A percentile compares a stretch with the other conserved stretches of the same genome.
Evolutionary conservation across 2,329 filamentous ascomycete species (phyloP).

Genomic region (Venturia carpophila): DNA sequence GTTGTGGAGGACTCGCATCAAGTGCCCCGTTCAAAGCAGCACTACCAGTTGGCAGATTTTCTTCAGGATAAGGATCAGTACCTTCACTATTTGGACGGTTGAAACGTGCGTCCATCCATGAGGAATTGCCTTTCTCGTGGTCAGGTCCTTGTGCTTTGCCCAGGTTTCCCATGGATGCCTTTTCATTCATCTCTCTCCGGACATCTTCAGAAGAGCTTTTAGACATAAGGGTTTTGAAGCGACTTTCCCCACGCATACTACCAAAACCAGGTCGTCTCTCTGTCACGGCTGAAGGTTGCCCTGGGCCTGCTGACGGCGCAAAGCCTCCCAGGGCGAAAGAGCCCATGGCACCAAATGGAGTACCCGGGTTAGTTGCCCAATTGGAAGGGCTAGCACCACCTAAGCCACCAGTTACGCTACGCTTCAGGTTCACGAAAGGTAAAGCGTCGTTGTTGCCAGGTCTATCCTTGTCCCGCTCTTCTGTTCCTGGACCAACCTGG

Average conservation of each 20-base stretch:
- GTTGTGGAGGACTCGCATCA: constrained; percentile 53
- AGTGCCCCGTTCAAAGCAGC: constrained; percentile 68
- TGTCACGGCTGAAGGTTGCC: constrained; percentile 46
- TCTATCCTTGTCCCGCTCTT: constrained; percentile 46
- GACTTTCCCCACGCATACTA: constrained; percentile 65
- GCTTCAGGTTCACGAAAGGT: constrained; percentile 49
- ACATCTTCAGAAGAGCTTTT: constrained; percentile 65
- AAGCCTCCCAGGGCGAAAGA: constrained; percentile 75
- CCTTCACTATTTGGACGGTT: constrained; percentile 50
- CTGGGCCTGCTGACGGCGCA: constrained; percentile 50
- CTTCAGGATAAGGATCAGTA: constrained; percentile 64
- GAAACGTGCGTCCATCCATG: constrained; percentile 43
- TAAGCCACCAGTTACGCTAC: constrained; percentile 48
- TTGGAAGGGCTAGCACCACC: constrained; percentile 46
- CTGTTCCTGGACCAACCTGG: constrained; percentile 32
- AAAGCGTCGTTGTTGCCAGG: constrained; percentile 26
- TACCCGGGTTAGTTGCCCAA: constrained; percentile 48
- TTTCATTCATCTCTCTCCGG: constrained; percentile 43
- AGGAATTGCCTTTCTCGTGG: constrained; percentile 39
- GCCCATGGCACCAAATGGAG: constrained; percentile 65
- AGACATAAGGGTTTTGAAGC: constrained; percentile 75
- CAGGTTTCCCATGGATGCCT: constrained; percentile 33
- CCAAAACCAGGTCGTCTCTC: constrained; percentile 67
- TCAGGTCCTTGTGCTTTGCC: constrained; percentile 36
- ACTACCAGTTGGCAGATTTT: constrained; percentile 56